These are phyloP conservation scores for Tuber umbilicatum DNA, from an alignment of 495 filamentous ascomycete species.

Conservation along the genomic window DNA sequence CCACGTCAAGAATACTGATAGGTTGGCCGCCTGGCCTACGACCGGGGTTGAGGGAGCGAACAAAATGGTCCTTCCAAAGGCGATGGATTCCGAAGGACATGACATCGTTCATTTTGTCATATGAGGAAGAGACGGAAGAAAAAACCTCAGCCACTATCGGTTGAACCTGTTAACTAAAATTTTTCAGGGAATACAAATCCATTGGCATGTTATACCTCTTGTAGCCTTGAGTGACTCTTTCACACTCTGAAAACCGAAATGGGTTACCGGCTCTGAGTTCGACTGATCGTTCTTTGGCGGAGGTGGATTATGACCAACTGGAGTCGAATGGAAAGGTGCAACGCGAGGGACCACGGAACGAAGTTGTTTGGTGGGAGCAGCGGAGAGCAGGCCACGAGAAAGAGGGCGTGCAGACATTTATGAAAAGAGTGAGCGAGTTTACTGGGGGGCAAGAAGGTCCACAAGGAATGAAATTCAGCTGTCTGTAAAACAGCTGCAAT, in stretches of 20 bases:
- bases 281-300: neutral
- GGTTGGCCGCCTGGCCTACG: slow-evolving; percentile 51
- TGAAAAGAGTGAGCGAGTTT: slow-evolving; percentile 12
- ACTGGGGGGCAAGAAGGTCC: neutral
- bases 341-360: slow-evolving; percentile 21
- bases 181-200: neutral
- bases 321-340: slow-evolving; percentile 23
- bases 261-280: slow-evolving; percentile 58
- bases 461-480: neutral
- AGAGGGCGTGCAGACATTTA: slow-evolving; percentile 38
- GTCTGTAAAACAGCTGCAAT: neutral
- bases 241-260: slow-evolving; percentile 90
- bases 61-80: slow-evolving; percentile 98
- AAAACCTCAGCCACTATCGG: slow-evolving; percentile 74
- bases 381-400: slow-evolving; percentile 10
- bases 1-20: slow-evolving; percentile 88
- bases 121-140: slow-evolving; percentile 83
- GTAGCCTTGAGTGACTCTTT: slow-evolving; percentile 74
- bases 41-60: slow-evolving; percentile 83
- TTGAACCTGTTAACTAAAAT: slow-evolving; percentile 11
- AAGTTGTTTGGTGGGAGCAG: slow-evolving; percentile 19
- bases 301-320: neutral
- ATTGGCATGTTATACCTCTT: slow-evolving; percentile 52
- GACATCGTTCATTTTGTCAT: slow-evolving; percentile 93
- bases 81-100: slow-evolving; percentile 98